Base-by-base conservation (phyloP, 176 grass and related monocot species). In the Avena sativa region DNA sequence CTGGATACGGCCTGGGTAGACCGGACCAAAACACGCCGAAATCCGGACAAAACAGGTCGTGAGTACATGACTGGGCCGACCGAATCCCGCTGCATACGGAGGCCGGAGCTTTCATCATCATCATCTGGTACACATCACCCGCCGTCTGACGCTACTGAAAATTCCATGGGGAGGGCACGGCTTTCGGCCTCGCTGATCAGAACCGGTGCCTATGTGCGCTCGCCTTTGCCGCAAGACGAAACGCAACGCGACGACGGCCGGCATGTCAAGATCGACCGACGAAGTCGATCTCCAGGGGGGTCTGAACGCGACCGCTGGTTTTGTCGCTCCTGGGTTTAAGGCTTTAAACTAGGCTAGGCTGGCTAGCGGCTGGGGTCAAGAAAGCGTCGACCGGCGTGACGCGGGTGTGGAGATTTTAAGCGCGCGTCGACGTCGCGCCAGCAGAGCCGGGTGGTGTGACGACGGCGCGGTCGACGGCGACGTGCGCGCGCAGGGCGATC, bases 341-440 rank as follows among this genome's bases (percentile, higher is more conserved):
- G 30, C 30, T 32, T 32, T 32, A 32, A 32, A 32, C 30, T 11
- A 52, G 3, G 12, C 60, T 12, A 60, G 8, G 4, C 59, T 12
- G 12, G 62, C 25, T 65, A 16, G 25, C 52, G 4, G 38, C n/a
- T 38, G 43, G 52, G 17, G 36, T 11, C 36, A 46, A 47, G 70
- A 8, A 21, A 61, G 20, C 58, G 64, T 1, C 44, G 40, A 43
- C 60, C 21, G 60, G 60, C 60, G 60, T 62, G 60, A 62, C 60
- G 60, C 60, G 60, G 21, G n/a, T 23, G 60, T 12, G 46, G 59
- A 79, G 76, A 44, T 38, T 19, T 56, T 4, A 12, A 17, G 59
- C 0, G 48, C 15, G 14, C 14, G 79, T 83, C 86, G 10, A 20
- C 46, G 79, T 82, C 79, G 32, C 68, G 78, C 78, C 86, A 81